Base-by-base conservation (phyloP, 2,329 filamentous ascomycete species). In the Apiospora arundinis region DNA sequence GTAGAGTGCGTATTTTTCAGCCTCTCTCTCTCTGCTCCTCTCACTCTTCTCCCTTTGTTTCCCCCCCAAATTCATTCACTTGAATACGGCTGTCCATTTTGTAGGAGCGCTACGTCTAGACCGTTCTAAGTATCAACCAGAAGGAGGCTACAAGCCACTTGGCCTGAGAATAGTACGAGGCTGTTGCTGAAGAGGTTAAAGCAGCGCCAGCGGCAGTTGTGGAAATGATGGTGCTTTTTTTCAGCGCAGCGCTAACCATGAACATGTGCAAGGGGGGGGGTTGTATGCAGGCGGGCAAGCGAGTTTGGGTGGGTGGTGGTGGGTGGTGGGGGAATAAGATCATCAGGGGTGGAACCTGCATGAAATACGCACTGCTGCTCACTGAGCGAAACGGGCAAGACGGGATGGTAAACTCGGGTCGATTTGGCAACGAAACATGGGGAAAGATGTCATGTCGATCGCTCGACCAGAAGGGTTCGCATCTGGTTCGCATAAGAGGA, bases 151-250 rank as follows among this genome's bases (percentile, higher is more conserved):
- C 56, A 40, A 40, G 56, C 56, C 56, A 63, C 56, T 63, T 32
- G 56, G 56, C 56, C 56, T 63, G 56, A 32, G 32, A 63, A 63
- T 63, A 63, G 56, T 40, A 40, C 32, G 56, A 63, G 56, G 56
- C 56, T 40, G 56, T 63, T 18, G 56, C 56, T 63, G 56, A 63
- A 40, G 28, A n/a, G 28, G 56, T 63, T 63, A 63, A 63, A 63
- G 56, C 56, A 37, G 46, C 66, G 25, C 66, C 66, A 48, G 12
- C 66, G 44, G 32, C 66, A 68, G 46, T 68, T 68, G 66, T 68
- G 66, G 66, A 68, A 68, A 68, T 68, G 66, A 68, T 63, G 56
- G 56, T 63, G 28, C 32, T 63, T 63, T 63, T 63, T 63, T 63
- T 63, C 56, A 40, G 56, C 56, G 56, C 32, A 40, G 56, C 56